These are phyloP conservation scores for Rhizoctonia solani DNA, from an alignment of 1,284 basidiomycete species.

Conservation along the genomic window DNA sequence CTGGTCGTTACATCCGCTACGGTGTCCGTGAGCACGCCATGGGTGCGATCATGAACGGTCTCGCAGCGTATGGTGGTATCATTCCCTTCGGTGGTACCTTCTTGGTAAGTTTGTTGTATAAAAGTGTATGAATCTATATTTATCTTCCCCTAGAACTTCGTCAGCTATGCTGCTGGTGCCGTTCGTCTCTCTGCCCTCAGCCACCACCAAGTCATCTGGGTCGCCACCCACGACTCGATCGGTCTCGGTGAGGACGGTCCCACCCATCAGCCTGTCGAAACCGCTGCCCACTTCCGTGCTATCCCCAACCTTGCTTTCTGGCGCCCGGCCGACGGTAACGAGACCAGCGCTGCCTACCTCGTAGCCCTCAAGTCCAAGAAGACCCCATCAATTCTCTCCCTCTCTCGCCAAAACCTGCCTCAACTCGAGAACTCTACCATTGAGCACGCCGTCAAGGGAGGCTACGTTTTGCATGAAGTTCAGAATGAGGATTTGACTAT, in stretches of 20 bases:
- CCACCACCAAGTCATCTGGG: conserved; percentile 89
- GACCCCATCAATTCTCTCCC: conserved; percentile 86
- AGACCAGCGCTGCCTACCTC: conserved; percentile 88
- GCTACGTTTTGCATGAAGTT: conserved; percentile 86
- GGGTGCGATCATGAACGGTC: conserved; percentile 93
- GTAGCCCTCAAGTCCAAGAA: conserved; percentile 71
- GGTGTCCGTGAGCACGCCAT: conserved; percentile 98
- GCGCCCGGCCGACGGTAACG: conserved; percentile 93
- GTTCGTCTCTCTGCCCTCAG: conserved; percentile 90
- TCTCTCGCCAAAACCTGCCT: conserved; percentile 90
- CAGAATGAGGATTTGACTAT: conserved; percentile 80
- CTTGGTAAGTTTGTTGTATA: conserved; percentile 56
- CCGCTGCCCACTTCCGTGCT: conserved; percentile 83
- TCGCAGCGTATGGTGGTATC: conserved; percentile 83
- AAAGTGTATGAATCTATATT: neutral
- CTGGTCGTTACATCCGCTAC: conserved; percentile 91
- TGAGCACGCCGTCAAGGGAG: conserved; percentile 82
- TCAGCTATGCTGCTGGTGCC: conserved; percentile 91
- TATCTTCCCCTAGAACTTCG: conserved; percentile 71
- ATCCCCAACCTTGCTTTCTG: conserved; percentile 90
- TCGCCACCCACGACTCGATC: conserved; percentile 88
- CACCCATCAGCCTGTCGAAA: conserved; percentile 94
- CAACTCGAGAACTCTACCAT: conserved; percentile 88
- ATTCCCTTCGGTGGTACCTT: conserved; percentile 88
- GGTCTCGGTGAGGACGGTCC: conserved; percentile 95